These are phyloP conservation scores for Fusarium tuaranense DNA, from an alignment of 2,329 filamentous ascomycete genomes.

Conservation along the genomic window DNA sequence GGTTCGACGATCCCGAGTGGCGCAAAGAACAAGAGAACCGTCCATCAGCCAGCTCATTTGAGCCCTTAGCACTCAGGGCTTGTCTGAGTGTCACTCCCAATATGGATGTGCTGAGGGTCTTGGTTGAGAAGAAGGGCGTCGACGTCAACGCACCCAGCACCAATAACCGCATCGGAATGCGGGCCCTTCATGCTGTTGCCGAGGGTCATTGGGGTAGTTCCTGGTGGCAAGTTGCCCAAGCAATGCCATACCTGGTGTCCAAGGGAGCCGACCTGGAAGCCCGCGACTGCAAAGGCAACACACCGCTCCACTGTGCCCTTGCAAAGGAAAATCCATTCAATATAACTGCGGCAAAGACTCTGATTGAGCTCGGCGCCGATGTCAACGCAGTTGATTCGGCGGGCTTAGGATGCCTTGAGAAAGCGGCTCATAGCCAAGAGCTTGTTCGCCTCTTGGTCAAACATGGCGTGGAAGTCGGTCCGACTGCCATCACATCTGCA, in stretches of 20 bases:
- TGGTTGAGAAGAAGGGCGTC: constrained; percentile 31
- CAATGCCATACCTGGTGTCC: constrained; percentile 35
- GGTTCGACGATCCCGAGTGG: constrained; percentile 8
- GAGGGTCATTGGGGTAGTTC: background rate
- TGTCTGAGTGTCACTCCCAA: constrained; percentile 24
- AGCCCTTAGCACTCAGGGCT: constrained; percentile 12
- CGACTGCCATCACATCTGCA: constrained; percentile 3
- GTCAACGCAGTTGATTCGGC: constrained; percentile 11
- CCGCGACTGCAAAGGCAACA: background rate
- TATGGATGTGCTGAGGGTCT: constrained; percentile 27
- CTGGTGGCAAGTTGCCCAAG: constrained; percentile 35
- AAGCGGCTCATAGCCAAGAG: constrained; percentile 3
- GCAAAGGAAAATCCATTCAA: background rate
- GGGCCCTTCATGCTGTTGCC: constrained; percentile 25
- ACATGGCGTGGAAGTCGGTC: constrained; percentile 21
- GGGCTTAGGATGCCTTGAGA: constrained; percentile 14
- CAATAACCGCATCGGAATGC: background rate
- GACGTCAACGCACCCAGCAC: background rate
- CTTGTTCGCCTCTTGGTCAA: constrained; percentile 21
- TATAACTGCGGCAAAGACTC: background rate
- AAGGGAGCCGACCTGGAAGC: constrained; percentile 27
- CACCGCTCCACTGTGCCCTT: constrained; percentile 25
- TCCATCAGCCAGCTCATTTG: background rate
- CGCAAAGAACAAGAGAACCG: background rate
- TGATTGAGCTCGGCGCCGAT: constrained; percentile 26